These are phyloP conservation scores for Terfezia claveryi DNA, from an alignment of 495 filamentous ascomycete species.

Conservation along the genomic window DNA sequence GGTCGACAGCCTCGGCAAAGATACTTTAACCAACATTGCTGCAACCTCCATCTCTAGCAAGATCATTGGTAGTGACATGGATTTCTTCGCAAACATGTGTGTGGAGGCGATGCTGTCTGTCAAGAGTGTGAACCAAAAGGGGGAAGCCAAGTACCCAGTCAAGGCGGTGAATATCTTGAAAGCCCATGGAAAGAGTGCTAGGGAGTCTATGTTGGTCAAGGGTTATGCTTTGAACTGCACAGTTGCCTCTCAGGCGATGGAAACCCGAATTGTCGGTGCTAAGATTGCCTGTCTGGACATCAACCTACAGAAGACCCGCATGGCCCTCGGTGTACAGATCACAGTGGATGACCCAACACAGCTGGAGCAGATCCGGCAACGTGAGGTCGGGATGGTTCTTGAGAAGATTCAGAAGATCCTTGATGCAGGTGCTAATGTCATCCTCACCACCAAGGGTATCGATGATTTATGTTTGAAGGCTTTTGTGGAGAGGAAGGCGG, in stretches of 20 bases:
- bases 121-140: slow-evolving; percentile 71
- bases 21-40: slow-evolving; percentile 81
- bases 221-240: slow-evolving; percentile 98
- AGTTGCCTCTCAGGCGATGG: slow-evolving; percentile 95
- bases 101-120: slow-evolving; percentile 94
- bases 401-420: slow-evolving; percentile 94
- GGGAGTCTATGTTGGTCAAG: slow-evolving; percentile 78
- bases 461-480: slow-evolving; percentile 87
- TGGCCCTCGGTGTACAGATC: slow-evolving; percentile 97
- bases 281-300: slow-evolving; percentile 96
- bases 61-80: slow-evolving; percentile 86
- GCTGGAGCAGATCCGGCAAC: slow-evolving; percentile 83
- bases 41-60: slow-evolving; percentile 99
- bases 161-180: slow-evolving; percentile 98
- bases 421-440: slow-evolving; percentile 88
- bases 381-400: slow-evolving; percentile 78
- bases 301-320: slow-evolving; percentile 93
- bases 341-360: slow-evolving; percentile 93
- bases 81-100: slow-evolving; percentile 92
- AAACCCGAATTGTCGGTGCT: slow-evolving; percentile 72
- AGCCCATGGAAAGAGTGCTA: slow-evolving; percentile 80
- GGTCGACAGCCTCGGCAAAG: slow-evolving; percentile 72
- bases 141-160: slow-evolving; percentile 88
- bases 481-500: slow-evolving; percentile 85
- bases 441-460: slow-evolving; percentile 95